These are phyloP conservation scores for Meredithiella fracta DNA, from an alignment of 2,329 filamentous ascomycete genomes.

Conservation along the genomic window DNA sequence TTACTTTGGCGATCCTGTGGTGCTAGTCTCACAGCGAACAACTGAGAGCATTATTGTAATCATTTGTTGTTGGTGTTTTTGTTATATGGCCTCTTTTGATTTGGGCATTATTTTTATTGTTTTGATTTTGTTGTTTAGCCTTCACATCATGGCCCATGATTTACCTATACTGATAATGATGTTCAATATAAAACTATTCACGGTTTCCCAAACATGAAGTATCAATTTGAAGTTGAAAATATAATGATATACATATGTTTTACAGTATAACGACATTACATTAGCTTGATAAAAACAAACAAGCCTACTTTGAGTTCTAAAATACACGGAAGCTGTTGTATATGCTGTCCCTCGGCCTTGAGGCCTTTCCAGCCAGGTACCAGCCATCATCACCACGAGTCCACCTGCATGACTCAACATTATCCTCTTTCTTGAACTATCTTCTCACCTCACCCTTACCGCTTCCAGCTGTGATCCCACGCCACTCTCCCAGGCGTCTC, in stretches of 20 bases:
- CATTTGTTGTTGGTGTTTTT: not conserved
- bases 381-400: not conserved
- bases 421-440: not conserved
- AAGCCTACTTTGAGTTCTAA: not conserved
- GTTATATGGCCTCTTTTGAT: not conserved
- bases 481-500: constrained; percentile 61
- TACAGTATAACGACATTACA: not conserved
- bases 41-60: too few species aligned
- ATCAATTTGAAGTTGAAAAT: not conserved
- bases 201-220: not conserved
- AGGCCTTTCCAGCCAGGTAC: not conserved
- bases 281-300: not conserved
- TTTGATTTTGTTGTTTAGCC: not conserved
- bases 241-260: not conserved
- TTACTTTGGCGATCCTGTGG: not conserved
- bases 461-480: constrained; percentile 93
- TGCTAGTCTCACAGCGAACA: not conserved
- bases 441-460: constrained; percentile 20
- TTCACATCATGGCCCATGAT: not conserved
- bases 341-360: not conserved
- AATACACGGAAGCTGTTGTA: constrained; percentile 1
- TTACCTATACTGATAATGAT: not conserved
- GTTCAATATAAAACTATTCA: not conserved
- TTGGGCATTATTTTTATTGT: not conserved
- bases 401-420: not conserved